phyloP scores from a whole-genome alignment of 2,329 filamentous ascomycete genomes.

The Coniochaeta hoffmannii region DNA sequence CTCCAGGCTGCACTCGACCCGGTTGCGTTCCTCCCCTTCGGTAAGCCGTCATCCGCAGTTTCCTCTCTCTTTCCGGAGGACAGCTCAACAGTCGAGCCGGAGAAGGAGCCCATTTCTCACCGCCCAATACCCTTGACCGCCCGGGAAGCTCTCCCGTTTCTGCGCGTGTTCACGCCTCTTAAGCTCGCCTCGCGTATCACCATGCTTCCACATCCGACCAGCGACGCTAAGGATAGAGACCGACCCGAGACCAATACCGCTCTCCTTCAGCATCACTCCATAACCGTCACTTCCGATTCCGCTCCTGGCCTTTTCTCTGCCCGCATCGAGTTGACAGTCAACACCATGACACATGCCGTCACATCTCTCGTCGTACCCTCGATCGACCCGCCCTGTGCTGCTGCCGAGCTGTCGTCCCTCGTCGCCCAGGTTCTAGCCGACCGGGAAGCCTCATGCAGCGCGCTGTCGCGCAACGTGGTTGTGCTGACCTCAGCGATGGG shows the following conservation, averaged over 20 bases:
- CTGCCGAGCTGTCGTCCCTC: slow-evolving; percentile 49
- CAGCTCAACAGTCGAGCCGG: slow-evolving; percentile 22
- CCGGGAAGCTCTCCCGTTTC: slow-evolving; percentile 58
- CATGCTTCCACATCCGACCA: slow-evolving; percentile 28
- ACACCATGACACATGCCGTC: slow-evolving; percentile 44
- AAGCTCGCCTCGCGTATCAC: slow-evolving; percentile 48
- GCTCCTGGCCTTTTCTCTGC: slow-evolving; percentile 51
- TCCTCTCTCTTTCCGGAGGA: slow-evolving; percentile 16
- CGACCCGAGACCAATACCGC: slow-evolving; percentile 7
- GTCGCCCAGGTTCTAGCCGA: slow-evolving; percentile 31
- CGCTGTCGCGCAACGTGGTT: slow-evolving; percentile 47
- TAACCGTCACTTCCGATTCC: slow-evolving; percentile 39
- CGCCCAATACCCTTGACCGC: slow-evolving; percentile 55
- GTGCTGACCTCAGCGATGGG: slow-evolving; percentile 60
- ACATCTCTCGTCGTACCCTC: slow-evolving; percentile 42
- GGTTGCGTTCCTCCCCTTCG: slow-evolving; percentile 43
- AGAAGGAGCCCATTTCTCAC: slow-evolving; percentile 49
- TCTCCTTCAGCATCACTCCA: slow-evolving; percentile 45
- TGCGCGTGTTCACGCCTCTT: slow-evolving; percentile 65
- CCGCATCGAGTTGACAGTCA: slow-evolving; percentile 50
- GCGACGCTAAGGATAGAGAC: slow-evolving; percentile 9
- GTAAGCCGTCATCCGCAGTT: slow-evolving; percentile 23
- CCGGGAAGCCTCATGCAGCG: slow-evolving; percentile 24
- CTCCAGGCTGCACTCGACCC: slow-evolving; percentile 44
- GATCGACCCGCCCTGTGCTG: slow-evolving; percentile 52